Evolutionary conservation across 441 rosid genomes (phyloP).

Genomic region (Macaranga tanarius): DNA sequence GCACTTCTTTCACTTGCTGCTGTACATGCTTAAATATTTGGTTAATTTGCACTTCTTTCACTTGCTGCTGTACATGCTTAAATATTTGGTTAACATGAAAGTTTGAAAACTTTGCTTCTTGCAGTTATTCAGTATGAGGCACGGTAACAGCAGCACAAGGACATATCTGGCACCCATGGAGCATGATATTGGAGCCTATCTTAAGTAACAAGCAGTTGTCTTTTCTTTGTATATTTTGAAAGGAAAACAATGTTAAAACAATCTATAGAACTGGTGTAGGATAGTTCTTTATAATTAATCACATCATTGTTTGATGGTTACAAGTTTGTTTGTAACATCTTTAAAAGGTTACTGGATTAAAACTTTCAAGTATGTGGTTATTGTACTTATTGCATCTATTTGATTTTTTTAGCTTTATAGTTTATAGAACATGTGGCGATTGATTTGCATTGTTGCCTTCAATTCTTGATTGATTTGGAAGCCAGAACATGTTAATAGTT

Average conservation of each 20-base stretch:
- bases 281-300: neutral
- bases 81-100: neutral
- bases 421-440: too few relatives aligned
- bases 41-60: neutral
- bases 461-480: too few relatives aligned
- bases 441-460: too few relatives aligned
- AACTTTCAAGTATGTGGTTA: neutral
- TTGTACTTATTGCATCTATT: too few relatives aligned
- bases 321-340: neutral
- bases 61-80: neutral
- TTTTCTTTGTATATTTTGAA: neutral
- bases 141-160: slow-evolving; percentile 28
- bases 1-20: neutral
- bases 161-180: neutral
- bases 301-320: too few relatives aligned
- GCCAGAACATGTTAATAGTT: too few relatives aligned
- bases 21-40: neutral
- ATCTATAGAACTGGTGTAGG: neutral
- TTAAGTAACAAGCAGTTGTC: neutral
- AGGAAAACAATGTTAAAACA: neutral
- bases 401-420: too few relatives aligned
- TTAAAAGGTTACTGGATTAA: neutral
- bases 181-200: neutral
- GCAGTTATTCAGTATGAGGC: slow-evolving; percentile 57
- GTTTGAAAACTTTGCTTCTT: slow-evolving; percentile 11